Conservation (phyloP, 345 rosid genomes). For the Microthlaspi erraticum region DNA sequence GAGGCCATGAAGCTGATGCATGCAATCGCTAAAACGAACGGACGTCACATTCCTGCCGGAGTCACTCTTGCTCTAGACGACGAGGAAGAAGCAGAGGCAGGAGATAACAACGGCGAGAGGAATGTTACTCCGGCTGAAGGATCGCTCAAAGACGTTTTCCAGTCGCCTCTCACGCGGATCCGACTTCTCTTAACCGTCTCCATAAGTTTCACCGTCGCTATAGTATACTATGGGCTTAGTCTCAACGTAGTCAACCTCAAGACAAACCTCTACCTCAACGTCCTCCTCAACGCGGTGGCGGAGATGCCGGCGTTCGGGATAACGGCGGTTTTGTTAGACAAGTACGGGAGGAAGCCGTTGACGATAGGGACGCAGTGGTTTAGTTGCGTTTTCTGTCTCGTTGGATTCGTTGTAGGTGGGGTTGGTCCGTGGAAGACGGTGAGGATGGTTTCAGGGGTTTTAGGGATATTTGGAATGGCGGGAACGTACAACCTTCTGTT, state of each 20-base stretch:
- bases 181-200: constrained; percentile 61
- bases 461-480: constrained; percentile 88
- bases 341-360: constrained; percentile 79
- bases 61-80: constrained; percentile 72
- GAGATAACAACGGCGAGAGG: constrained; percentile 14
- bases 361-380: constrained; percentile 81
- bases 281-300: constrained; percentile 73
- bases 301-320: constrained; percentile 87
- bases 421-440: constrained; percentile 65
- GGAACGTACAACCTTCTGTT: constrained; percentile 87
- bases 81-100: constrained; percentile 49
- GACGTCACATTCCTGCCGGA: constrained; percentile 62
- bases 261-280: constrained; percentile 79
- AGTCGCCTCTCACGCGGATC: constrained; percentile 63
- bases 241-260: constrained; percentile 87
- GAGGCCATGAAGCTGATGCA: constrained; percentile 82
- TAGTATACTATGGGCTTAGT: constrained; percentile 93
- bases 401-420: constrained; percentile 51
- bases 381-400: constrained; percentile 72
- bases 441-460: constrained; percentile 71
- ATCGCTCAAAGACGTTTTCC: constrained; percentile 69
- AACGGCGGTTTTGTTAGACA: constrained; percentile 72
- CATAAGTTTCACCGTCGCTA: constrained; percentile 70
- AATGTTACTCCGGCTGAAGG: constrained; percentile 46
- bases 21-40: constrained; percentile 62